Base-by-base conservation (phyloP, 2,329 filamentous ascomycete species). In the Botrytis deweyae region DNA sequence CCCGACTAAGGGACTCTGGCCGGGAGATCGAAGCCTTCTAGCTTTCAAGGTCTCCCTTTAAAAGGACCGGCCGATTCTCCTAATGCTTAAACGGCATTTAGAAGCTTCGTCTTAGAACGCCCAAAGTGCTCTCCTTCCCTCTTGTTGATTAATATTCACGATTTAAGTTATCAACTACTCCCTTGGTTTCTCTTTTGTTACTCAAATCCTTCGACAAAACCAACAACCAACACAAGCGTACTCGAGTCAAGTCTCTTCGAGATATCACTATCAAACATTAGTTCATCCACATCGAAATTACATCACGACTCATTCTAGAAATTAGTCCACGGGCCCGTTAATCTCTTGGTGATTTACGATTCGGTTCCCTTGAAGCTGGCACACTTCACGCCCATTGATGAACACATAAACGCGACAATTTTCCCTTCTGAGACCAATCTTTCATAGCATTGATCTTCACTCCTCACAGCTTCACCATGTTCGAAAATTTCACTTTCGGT, bases 401-500 rank as follows among this genome's bases (percentile, higher is more conserved):
- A 29, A 25, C 52, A 44, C n/a, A 36, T 44, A 61, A 46, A 36
- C n/a, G 33, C 55, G 16, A 62, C n/a, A 62, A 36, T 55, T 42
- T 18, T 36, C n/a, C 42, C 62, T 59, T 67, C 22, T 66, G 25
- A 52, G 29, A 33, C 44, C 20, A 10, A 67, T 20, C 52, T 58
- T n/a, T 29, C 38, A 46, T 16, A 33, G 22, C 3, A 49, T 22
- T n/a, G 29, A 25, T 18, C 12, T 40, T n/a, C 33, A 71, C 44
- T 44, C 20, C 25, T 67, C 18, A n/a, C 38, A 62, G 20, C 46
- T 55, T 25, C 66, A 33, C 5, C 1, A 73, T 73, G 72, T 73
- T 73, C 22, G 72, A 73, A 2, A 63, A 73, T 25, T 73, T 73
- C 46, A 73, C 72, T 29, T 73, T 73, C 29, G 72, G 65, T 18